These are phyloP conservation scores for Lepiota brunneoincarnata DNA, from an alignment of 768 basidiomycete genomes.

Conservation along the genomic window DNA sequence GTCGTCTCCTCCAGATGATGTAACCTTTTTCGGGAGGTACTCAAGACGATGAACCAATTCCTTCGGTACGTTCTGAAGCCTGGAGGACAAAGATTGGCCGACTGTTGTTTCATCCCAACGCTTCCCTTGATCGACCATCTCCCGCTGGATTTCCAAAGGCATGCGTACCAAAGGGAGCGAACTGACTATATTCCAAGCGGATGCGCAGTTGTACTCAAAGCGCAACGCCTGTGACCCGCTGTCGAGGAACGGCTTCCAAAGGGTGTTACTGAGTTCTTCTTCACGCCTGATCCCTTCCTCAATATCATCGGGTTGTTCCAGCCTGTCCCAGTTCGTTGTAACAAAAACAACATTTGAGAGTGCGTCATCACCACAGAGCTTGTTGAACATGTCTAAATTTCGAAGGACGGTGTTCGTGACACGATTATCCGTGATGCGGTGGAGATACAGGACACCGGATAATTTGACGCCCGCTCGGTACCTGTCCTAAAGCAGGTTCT, in stretches of 20 bases:
- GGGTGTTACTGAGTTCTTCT: slow-evolving; percentile 6
- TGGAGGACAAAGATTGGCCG: slow-evolving; percentile 9
- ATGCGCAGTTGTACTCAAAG: slow-evolving; percentile 6
- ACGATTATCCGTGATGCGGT: slow-evolving; percentile 18
- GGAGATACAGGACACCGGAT: slow-evolving; percentile 17
- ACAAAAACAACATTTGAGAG: slow-evolving; percentile 15
- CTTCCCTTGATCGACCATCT: slow-evolving; percentile 15
- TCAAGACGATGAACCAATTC: background rate
- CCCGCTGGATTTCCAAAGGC: slow-evolving; percentile 15
- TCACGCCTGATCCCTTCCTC: slow-evolving; percentile 9
- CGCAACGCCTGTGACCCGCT: slow-evolving; percentile 13
- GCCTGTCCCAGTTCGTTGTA: slow-evolving; percentile 18
- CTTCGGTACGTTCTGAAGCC: background rate
- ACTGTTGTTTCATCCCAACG: slow-evolving; percentile 9
- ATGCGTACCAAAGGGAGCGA: slow-evolving; percentile 1
- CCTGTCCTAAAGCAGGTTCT: background rate
- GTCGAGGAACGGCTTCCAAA: slow-evolving; percentile 9
- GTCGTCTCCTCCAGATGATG: background rate
- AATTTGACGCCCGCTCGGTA: slow-evolving; percentile 9
- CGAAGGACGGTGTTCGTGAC: slow-evolving; percentile 5
- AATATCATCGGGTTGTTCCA: background rate
- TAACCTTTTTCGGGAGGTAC: background rate
- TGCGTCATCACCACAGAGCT: slow-evolving; percentile 13
- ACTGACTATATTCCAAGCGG: slow-evolving; percentile 15
- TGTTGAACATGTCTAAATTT: slow-evolving; percentile 15